These are phyloP conservation scores for Maudiozyma bulderi DNA, from an alignment of 805 yeast species.

Conservation along the genomic window DNA sequence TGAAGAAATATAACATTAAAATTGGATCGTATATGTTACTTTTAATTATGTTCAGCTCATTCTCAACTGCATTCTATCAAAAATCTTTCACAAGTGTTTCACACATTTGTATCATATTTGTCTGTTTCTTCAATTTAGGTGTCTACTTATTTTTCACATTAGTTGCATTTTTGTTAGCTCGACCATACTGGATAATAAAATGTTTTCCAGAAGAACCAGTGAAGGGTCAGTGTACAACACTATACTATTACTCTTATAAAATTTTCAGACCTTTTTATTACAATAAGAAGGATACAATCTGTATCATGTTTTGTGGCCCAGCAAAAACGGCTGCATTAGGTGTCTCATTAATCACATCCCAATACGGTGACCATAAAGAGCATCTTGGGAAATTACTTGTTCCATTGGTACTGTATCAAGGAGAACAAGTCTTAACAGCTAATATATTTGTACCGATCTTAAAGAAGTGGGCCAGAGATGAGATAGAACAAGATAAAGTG, in stretches of 20 bases:
- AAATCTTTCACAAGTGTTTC: conserved; percentile 65
- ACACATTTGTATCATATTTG: conserved; percentile 58
- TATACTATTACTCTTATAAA: conserved; percentile 35
- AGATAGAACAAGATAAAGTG: conserved; percentile 11
- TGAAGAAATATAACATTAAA: conserved; percentile 33
- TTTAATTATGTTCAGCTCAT: conserved; percentile 67
- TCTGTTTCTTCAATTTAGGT: conserved; percentile 77
- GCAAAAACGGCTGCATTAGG: conserved; percentile 93
- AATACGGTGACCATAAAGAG: conserved; percentile 55
- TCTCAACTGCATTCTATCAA: conserved; percentile 81
- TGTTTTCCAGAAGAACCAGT: conserved; percentile 41
- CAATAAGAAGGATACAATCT: conserved; percentile 59
- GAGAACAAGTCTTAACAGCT: conserved; percentile 79
- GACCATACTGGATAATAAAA: conserved; percentile 45
- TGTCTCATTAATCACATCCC: conserved; percentile 71
- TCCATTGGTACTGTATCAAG: conserved; percentile 78
- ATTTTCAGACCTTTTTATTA: conserved; percentile 56
- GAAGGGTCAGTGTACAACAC: conserved; percentile 30
- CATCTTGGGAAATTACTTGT: conserved; percentile 65
- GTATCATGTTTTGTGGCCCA: conserved; percentile 81
- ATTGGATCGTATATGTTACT: conserved; percentile 74
- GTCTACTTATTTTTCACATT: conserved; percentile 68
- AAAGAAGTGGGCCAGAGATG: conserved; percentile 50
- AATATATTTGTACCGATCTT: conserved; percentile 57
- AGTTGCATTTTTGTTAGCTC: conserved; percentile 47